These are phyloP conservation scores for Coniosporium tulheliwenetii DNA, from an alignment of 2,329 filamentous ascomycete genomes.

Conservation along the genomic window DNA sequence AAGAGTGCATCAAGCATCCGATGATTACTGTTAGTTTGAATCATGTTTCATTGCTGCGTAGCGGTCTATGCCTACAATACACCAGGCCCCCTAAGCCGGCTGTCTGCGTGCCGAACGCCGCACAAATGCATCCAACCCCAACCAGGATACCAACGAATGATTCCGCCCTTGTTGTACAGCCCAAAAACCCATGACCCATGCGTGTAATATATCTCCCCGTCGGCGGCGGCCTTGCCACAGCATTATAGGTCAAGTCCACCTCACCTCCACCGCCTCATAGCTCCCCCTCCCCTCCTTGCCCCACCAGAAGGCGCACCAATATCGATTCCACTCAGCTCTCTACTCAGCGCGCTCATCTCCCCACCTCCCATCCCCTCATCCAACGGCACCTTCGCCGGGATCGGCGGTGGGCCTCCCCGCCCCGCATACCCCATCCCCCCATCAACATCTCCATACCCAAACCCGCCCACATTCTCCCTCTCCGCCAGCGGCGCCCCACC, in stretches of 20 bases:
- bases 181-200: no score
- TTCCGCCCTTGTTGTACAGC: no score
- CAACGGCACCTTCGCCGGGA: conserved; percentile 57
- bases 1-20: no score
- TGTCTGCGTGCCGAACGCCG: no score
- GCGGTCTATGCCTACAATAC: no score
- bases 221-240: no score
- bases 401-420: conserved; percentile 34
- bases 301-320: conserved; percentile 19
- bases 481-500: not conserved
- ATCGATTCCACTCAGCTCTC: conserved; percentile 48
- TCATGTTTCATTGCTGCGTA: no score
- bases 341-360: conserved; percentile 45
- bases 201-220: no score
- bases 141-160: no score
- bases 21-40: not conserved
- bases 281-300: conserved; percentile 9
- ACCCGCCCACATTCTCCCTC: conserved; percentile 7
- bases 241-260: not conserved
- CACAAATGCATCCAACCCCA: no score
- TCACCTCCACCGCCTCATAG: not conserved
- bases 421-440: conserved; percentile 12
- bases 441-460: conserved; percentile 1
- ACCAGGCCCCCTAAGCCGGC: no score
- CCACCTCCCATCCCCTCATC: conserved; percentile 17